phyloP scores from a whole-genome alignment of 257 asterid species.

The Thymus mandschuricus region DNA sequence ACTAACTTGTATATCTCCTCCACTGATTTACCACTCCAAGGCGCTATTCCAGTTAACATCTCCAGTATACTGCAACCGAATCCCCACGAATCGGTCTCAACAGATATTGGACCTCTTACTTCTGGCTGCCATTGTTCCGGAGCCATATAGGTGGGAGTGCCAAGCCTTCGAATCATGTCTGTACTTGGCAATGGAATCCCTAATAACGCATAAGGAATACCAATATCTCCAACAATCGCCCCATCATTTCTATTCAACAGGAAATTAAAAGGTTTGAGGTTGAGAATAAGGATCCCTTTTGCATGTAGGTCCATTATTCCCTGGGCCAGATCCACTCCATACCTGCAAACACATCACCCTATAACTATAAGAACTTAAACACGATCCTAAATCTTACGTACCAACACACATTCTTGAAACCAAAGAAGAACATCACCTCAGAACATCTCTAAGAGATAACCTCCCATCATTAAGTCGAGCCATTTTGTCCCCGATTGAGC shows the following conservation, averaged over 20 bases:
- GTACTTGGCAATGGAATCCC: slow-evolving; percentile 62
- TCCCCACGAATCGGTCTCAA: slow-evolving; percentile 96
- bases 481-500: slow-evolving; percentile 84
- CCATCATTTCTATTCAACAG: slow-evolving; percentile 62
- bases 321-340: slow-evolving; percentile 80
- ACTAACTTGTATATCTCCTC: slow-evolving; percentile 68
- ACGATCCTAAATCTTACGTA: neutral
- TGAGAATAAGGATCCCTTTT: slow-evolving; percentile 72
- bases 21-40: slow-evolving; percentile 84
- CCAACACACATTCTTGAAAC: slow-evolving; percentile 5
- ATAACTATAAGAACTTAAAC: slow-evolving; percentile 5
- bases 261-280: slow-evolving; percentile 81
- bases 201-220: slow-evolving; percentile 62
- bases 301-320: slow-evolving; percentile 84
- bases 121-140: slow-evolving; percentile 97
- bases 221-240: slow-evolving; percentile 74
- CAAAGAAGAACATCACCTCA: slow-evolving; percentile 59
- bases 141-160: slow-evolving; percentile 92
- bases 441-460: slow-evolving; percentile 67
- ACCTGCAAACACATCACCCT: slow-evolving; percentile 44
- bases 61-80: slow-evolving; percentile 89
- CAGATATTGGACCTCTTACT: slow-evolving; percentile 79
- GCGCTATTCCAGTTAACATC: slow-evolving; percentile 83
- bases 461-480: slow-evolving; percentile 69
- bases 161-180: slow-evolving; percentile 67